Evolutionary conservation across 306 rosid species (phyloP).

Genomic region (Crotalaria pallida): DNA sequence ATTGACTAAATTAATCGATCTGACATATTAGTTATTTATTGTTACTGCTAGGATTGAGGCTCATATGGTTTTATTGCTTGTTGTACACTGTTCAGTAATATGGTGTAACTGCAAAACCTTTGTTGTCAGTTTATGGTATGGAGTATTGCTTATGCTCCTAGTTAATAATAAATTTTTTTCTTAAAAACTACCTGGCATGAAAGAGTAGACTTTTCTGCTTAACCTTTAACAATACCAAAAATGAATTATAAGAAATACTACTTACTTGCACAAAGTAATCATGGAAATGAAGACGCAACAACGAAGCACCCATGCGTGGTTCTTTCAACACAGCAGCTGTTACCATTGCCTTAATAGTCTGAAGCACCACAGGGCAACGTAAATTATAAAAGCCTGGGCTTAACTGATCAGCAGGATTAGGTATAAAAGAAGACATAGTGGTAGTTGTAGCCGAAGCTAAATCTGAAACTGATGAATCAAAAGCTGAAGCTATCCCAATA

Average conservation of each 20-base stretch:
- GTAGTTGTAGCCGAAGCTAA: neutral
- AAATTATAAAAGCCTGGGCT: slow-evolving; percentile 17
- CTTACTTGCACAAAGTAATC: slow-evolving; percentile 65
- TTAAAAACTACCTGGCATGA: too few species aligned
- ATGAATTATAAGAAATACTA: neutral
- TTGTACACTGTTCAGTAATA: too few species aligned
- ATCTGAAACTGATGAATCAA: slow-evolving; percentile 25
- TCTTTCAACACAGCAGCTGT: slow-evolving; percentile 27
- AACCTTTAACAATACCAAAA: too few species aligned
- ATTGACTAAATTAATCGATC: too few species aligned
- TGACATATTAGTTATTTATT: too few species aligned
- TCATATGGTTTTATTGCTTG: too few species aligned
- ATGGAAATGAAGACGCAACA: slow-evolving; percentile 66
- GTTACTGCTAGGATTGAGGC: too few species aligned
- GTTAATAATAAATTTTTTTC: too few species aligned
- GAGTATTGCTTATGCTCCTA: too few species aligned
- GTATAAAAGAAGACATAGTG: neutral
- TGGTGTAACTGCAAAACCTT: too few species aligned
- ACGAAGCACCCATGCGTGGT: slow-evolving; percentile 56
- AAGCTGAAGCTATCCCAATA: slow-evolving; percentile 24
- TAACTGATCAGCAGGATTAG: neutral
- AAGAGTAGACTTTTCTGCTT: too few species aligned
- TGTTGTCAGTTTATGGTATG: too few species aligned
- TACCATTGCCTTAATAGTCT: slow-evolving; percentile 25
- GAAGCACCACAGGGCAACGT: slow-evolving; percentile 38